Base-by-base conservation (phyloP, 805 yeast genomes). In the Lipomyces sp. region DNA sequence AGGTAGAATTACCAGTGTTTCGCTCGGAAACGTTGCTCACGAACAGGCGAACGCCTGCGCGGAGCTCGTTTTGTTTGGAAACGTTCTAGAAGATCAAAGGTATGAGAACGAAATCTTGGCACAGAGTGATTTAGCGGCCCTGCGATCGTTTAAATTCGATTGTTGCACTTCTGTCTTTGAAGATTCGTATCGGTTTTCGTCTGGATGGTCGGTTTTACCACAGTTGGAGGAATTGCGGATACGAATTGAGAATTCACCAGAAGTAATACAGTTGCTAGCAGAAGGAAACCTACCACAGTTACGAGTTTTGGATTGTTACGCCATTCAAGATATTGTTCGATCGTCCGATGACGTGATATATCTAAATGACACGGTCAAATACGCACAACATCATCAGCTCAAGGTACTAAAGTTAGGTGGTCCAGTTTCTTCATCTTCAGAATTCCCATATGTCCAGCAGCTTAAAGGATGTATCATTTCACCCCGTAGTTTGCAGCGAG, bases 171-270 rank as follows among this genome's bases (percentile, higher is more conserved):
- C 51, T 8, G 54, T 54, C 5, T 63, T 63, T 50, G 30, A n/a
- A 30, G 5, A 34, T 6, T 24, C 35, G 10, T 15, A 33, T 11
- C 33, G 48, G 13, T 45, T 29, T 29, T 2, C 30, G 7, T 1
- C 24, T 24, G 33, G 18, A 2, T 34, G 35, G 62, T 30, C 65
- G 2, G 48, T 48, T 15, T 45, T 53, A n/a, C 24, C 33, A 4
- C 59, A 59, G 34, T 56, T 63, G 13, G 45, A n/a, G 33, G 63
- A 59, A 18, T 54, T 63, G 51, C 50, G 66, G n/a, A 18, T 63
- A 50, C 45, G 63, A 13, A 42, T 59, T 24, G 62, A 63, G 35
- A 63, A 63, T 33, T 33, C 66, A 11, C 42, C 39, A 5, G 35
- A 53, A 35, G 33, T 63, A 24, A 15, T 63, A 18, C 55, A 51